phyloP scores from a whole-genome alignment of 345 rosid genomes.

The Rhizophora mangle region DNA sequence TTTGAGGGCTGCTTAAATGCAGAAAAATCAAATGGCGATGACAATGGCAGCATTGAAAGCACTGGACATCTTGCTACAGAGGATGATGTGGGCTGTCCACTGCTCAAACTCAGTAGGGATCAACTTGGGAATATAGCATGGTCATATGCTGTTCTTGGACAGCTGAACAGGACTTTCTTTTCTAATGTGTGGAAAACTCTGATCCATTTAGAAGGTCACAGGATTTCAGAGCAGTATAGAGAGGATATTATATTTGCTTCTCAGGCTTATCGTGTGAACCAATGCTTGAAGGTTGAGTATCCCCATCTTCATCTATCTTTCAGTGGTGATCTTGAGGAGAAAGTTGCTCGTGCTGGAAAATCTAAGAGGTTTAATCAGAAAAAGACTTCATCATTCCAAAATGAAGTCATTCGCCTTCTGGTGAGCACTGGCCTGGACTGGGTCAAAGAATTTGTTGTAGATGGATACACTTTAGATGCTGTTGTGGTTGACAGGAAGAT shows the following conservation, averaged over 20 bases:
- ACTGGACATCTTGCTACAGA: slow-evolving; percentile 24
- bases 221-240: slow-evolving; percentile 81
- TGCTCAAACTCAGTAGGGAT: slow-evolving; percentile 64
- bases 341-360: slow-evolving; percentile 61
- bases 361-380: slow-evolving; percentile 84
- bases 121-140: slow-evolving; percentile 94
- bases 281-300: slow-evolving; percentile 74
- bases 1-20: slow-evolving; percentile 41
- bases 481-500: slow-evolving; percentile 71
- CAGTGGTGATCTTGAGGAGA: slow-evolving; percentile 52
- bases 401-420: slow-evolving; percentile 82
- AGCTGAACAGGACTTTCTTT: slow-evolving; percentile 61
- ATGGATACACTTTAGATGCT: slow-evolving; percentile 81
- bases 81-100: slow-evolving; percentile 33
- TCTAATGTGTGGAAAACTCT: slow-evolving; percentile 59
- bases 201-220: slow-evolving; percentile 59
- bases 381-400: slow-evolving; percentile 81
- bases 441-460: slow-evolving; percentile 64
- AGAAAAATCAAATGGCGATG: slow-evolving; percentile 16
- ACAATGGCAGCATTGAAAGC: slow-evolving; percentile 16
- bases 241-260: slow-evolving; percentile 92
- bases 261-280: slow-evolving; percentile 79
- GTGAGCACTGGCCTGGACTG: slow-evolving; percentile 85
- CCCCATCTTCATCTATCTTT: slow-evolving; percentile 73
- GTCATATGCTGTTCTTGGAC: slow-evolving; percentile 93